A percentile compares a stretch with the other conserved stretches of the same genome.
Evolutionary conservation across 768 basidiomycete genomes (phyloP).

Genomic region (Epithele typhae): DNA sequence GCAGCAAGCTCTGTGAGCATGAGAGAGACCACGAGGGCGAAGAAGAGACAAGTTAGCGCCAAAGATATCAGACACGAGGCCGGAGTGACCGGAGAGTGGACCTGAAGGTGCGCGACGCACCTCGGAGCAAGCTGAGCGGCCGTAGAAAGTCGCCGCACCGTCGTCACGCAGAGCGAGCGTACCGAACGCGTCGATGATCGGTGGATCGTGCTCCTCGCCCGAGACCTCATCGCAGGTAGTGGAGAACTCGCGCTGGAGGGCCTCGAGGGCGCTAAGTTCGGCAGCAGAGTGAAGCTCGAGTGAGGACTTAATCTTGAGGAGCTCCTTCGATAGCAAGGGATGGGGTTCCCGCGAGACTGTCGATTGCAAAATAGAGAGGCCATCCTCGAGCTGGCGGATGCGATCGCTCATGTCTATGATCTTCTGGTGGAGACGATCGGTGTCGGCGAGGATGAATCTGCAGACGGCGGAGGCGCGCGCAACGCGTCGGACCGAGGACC

Average conservation of each 20-base stretch:
- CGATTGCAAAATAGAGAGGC: constrained; percentile 54
- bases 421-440: constrained; percentile 59
- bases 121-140: constrained; percentile 71
- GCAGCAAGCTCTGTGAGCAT: too few relatives aligned
- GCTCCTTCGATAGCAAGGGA: constrained; percentile 49
- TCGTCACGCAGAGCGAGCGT: constrained; percentile 67
- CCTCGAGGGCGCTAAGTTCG: background rate
- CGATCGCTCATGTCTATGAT: constrained; percentile 64
- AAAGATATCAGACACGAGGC: too few relatives aligned
- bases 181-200: constrained; percentile 37
- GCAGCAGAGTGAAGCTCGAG: constrained; percentile 40
- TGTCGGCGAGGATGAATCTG: constrained; percentile 64
- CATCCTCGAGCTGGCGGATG: constrained; percentile 69
- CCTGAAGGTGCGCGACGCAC: constrained; percentile 34
- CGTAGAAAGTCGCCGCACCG: constrained; percentile 68
- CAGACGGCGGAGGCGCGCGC: background rate
- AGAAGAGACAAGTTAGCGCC: too few relatives aligned
- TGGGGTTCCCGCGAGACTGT: constrained; percentile 53
- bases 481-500: background rate
- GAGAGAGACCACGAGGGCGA: too few relatives aligned
- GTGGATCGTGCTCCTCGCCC: constrained; percentile 27
- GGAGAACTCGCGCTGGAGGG: background rate
- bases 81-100: too few relatives aligned
- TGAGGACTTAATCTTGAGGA: constrained; percentile 52
- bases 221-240: constrained; percentile 13